phyloP scores from a whole-genome alignment of 177 flowering plant species.

The Viscum album region DNA sequence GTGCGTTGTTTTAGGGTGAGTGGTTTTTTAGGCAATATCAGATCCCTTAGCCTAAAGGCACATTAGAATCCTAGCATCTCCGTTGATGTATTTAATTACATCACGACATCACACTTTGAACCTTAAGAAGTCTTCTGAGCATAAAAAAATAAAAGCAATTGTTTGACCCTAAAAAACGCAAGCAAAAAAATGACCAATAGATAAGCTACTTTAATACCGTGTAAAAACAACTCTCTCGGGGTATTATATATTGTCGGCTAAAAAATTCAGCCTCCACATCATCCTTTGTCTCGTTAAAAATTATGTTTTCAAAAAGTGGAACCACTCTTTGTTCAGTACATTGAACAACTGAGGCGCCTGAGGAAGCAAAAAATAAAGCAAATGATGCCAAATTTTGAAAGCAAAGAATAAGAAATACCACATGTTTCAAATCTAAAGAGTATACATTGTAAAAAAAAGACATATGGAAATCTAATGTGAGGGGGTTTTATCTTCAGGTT shows the following conservation, averaged over 20 bases:
- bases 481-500: too few species aligned
- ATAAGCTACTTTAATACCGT: too few species aligned
- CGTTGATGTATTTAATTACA: not conserved
- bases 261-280: slow-evolving; percentile 67
- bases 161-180: not conserved
- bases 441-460: not conserved
- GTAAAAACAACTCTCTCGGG: slow-evolving; percentile 61
- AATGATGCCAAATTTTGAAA: not conserved
- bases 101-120: not conserved
- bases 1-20: too few species aligned
- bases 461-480: too few species aligned
- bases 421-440: not conserved
- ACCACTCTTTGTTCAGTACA: slow-evolving; percentile 25
- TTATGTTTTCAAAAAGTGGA: slow-evolving; percentile 48
- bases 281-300: slow-evolving; percentile 37
- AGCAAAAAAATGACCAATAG: too few species aligned
- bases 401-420: not conserved
- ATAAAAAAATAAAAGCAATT: too few species aligned
- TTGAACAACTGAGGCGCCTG: slow-evolving; percentile 21
- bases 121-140: not conserved
- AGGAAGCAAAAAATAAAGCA: slow-evolving; percentile 10
- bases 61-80: too few species aligned
- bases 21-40: too few species aligned
- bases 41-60: too few species aligned
- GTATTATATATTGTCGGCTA: slow-evolving; percentile 40